Base-by-base conservation (phyloP, 176 grass and related monocot species). In the Carex cristatella region DNA sequence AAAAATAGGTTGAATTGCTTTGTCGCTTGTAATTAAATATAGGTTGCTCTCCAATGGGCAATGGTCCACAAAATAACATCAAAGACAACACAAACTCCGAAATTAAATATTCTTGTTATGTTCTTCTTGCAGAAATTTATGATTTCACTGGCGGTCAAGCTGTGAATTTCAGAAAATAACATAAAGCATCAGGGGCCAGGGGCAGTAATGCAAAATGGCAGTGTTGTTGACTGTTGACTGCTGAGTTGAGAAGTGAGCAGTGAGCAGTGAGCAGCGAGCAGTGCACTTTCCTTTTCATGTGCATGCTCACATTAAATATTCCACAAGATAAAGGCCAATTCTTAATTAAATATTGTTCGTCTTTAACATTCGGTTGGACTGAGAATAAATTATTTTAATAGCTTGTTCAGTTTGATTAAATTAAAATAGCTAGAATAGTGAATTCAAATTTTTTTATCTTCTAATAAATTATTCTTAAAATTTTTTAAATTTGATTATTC, bases 291-390 rank as follows among this genome's bases (percentile, higher is more conserved):
- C 13, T 55, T 55, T 77, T 77, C 48, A 55, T 42, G 27, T 33
- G 73, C 73, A 78, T 32, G 73, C 27, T 78, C 49, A 31, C 73
- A 77, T 55, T 33, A 13, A 70, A 70, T 70, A 70, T 70, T 70
- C 37, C 11, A 71, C 61, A 71, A 18, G 7, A 2, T 37, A n/a
- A 70, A 70, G 67, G 35, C 67, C 35, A 42, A 42, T 1, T 19
- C 44, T 16, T 16, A 70, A 44, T 18, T n/a, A 69, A 16, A 69
- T 42, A 42, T 42, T 70, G 6, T 42, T 38, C 40, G 33, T 40
- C 33, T 69, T 16, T 40, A 16, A 69, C 33, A 69, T 69, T 69
- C 23, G 23, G 23, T 23, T 23, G 23, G 23, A 23, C 23, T 0
- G 23, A 23, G 23, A 23, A 23, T 23, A 23, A 23, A 23, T 23